Conservation (phyloP, 2,329 filamentous ascomycete species). For the Chaetothyriales sp. region DNA sequence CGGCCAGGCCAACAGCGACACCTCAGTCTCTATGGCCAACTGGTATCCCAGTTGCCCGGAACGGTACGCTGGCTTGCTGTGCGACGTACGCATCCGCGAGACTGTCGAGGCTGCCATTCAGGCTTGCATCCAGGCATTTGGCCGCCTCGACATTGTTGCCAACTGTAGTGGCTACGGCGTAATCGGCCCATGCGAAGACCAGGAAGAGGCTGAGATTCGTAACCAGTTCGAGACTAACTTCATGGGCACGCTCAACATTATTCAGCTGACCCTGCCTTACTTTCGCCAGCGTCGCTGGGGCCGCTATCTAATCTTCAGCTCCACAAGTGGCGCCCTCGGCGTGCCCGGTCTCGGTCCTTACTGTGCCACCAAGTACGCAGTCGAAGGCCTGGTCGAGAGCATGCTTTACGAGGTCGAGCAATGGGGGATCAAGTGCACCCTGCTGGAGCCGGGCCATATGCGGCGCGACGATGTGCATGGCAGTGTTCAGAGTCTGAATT, state of each 20-base stretch:
- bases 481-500: not conserved
- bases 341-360: constrained; percentile 87
- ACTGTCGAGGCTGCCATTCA: constrained; percentile 62
- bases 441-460: constrained; percentile 83
- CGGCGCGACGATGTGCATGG: constrained; percentile 53
- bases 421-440: constrained; percentile 84
- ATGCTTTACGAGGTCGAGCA: constrained; percentile 90
- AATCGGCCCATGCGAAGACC: constrained; percentile 89
- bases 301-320: constrained; percentile 87
- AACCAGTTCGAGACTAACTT: constrained; percentile 98
- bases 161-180: constrained; percentile 94
- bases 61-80: constrained; percentile 60
- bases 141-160: constrained; percentile 71
- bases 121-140: constrained; percentile 57
- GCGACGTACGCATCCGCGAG: constrained; percentile 70
- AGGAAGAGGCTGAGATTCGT: constrained; percentile 84
- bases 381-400: constrained; percentile 86
- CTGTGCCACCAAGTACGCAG: constrained; percentile 92
- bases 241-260: constrained; percentile 85
- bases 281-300: constrained; percentile 63
- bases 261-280: constrained; percentile 74
- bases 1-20: constrained; percentile 66
- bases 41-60: constrained; percentile 43
- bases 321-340: constrained; percentile 78
- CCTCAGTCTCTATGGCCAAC: constrained; percentile 53